Conservation (phyloP, 345 rosid genomes). For the Raphanus sativus region DNA sequence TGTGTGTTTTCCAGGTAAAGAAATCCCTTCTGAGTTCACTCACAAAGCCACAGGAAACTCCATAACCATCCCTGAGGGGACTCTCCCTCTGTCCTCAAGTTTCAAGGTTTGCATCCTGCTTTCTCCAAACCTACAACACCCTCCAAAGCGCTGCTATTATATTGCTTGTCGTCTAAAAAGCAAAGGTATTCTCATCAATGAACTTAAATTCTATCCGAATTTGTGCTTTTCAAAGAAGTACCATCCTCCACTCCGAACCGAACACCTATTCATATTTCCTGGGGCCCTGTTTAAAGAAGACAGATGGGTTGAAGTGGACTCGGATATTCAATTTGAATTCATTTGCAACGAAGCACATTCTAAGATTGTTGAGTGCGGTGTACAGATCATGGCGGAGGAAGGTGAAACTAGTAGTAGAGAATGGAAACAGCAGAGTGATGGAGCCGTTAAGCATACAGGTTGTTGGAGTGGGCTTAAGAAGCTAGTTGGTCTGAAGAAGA, state of each 20-base stretch:
- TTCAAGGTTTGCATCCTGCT: neutral
- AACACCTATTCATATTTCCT: neutral
- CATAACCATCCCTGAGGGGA: neutral
- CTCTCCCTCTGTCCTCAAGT: neutral
- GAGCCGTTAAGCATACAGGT: neutral
- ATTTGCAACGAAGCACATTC: neutral
- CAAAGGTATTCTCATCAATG: neutral
- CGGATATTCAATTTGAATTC: neutral
- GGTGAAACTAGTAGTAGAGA: neutral
- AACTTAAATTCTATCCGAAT: neutral
- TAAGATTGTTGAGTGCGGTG: neutral
- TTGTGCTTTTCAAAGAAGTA: too few species aligned
- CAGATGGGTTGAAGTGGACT: neutral
- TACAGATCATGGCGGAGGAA: neutral
- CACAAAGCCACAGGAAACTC: neutral
- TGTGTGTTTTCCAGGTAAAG: neutral
- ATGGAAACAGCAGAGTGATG: neutral
- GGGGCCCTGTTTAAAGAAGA: neutral
- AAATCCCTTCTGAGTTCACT: neutral
- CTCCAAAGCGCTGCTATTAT: rapidly evolving
- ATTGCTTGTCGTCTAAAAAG: neutral
- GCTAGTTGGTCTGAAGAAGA: neutral
- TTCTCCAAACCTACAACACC: neutral
- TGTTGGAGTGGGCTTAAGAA: neutral
- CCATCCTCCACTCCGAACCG: neutral